Base-by-base conservation (phyloP, 2,329 filamentous ascomycete species). In the Verticillium albo-atrum region DNA sequence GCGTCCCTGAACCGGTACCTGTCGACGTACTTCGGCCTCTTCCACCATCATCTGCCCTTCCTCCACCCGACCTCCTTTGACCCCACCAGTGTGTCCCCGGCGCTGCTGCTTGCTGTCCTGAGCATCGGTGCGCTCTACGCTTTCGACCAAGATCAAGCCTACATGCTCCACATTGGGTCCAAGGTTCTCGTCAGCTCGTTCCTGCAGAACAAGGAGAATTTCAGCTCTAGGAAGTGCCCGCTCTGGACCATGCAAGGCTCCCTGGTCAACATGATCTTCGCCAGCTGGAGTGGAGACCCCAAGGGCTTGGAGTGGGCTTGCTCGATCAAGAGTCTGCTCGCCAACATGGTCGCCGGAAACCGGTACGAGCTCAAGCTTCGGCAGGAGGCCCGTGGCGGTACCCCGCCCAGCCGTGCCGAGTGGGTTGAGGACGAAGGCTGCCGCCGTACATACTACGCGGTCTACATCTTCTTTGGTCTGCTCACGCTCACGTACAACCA, bases 201-300 rank as follows among this genome's bases (percentile, higher is more conserved):
- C 74, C 76, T 99, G 63, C 92, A 97, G 76, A 96, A 97, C 79
- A 97, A 97, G 81, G 93, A 97, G 74, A 97, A 96, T 76, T 98
- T 98, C 75, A 97, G 94, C 80, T 98, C 95, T 9, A 88, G 94
- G 68, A 98, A 97, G 74, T 98, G 94, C 69, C 95, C 95, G 4
- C 77, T 99, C 15, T 98, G 95, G 94, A 95, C 94, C 54, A 98
- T 98, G 92, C 95, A 99, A 74, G 92, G 91, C 73, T 96, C 93
- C 3, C 80, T 99, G 58, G 81, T 99, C 60, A 99, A 99, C 81
- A 98, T 98, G 95, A 89, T 97, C 65, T 98, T 99, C 73, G 92
- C 95, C 58, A 98, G 93, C 80, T 99, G 95, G 95, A 98, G 95
- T 73, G 95, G 95, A 68, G 95, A 98, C 70, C 90, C 95, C 35